phyloP scores from a whole-genome alignment of 148 eudicot species.

The Chenopodium album region DNA sequence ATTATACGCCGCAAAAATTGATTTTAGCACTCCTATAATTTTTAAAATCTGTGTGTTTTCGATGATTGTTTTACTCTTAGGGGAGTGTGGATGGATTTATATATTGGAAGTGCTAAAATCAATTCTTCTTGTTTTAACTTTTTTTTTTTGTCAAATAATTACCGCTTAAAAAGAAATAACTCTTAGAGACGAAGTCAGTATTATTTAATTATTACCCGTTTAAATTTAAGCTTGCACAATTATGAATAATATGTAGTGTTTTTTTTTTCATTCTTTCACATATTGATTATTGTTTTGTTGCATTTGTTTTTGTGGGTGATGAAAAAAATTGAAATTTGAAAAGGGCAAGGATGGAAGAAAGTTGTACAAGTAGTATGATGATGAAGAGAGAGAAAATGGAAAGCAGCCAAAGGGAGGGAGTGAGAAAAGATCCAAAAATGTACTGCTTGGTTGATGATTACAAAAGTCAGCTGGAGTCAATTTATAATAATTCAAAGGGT shows the following conservation, averaged over 20 bases:
- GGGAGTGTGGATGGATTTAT: too few species aligned
- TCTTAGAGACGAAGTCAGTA: too few species aligned
- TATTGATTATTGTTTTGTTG: background rate
- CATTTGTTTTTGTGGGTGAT: background rate
- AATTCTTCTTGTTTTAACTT: background rate
- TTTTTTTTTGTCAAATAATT: too few species aligned
- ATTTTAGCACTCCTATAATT: too few species aligned
- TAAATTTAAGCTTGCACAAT: too few species aligned
- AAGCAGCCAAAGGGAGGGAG: slow-evolving; percentile 14
- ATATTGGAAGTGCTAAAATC: background rate
- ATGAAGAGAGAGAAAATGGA: slow-evolving; percentile 25
- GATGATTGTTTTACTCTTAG: too few species aligned
- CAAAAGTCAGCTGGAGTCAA: slow-evolving; percentile 32
- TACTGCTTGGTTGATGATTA: slow-evolving; percentile 24
- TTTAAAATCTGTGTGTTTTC: too few species aligned
- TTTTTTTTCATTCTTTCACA: background rate
- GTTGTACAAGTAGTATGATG: slow-evolving; percentile 7
- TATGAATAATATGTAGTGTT: too few species aligned
- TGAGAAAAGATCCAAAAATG: slow-evolving; percentile 19
- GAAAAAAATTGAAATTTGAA: background rate
- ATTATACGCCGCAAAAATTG: too few species aligned
- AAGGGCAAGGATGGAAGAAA: slow-evolving; percentile 27
- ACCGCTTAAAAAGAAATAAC: too few species aligned
- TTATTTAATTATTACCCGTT: too few species aligned
- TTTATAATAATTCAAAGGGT: slow-evolving; percentile 20